Conservation (phyloP, 139 green algal genomes). For the Microglena sp. region DNA sequence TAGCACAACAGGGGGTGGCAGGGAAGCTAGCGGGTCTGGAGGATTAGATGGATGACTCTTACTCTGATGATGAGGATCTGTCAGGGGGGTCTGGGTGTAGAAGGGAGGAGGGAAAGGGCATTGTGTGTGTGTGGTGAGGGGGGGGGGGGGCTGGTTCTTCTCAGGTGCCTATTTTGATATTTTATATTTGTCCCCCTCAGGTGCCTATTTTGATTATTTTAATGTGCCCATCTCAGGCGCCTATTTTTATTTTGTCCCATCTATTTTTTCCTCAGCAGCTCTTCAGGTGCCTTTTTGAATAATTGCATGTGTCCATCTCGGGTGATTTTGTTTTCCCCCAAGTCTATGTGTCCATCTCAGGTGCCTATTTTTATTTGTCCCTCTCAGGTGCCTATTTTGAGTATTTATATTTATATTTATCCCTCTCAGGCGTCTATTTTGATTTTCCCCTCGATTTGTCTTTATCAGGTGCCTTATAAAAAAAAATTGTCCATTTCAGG, state of each 20-base stretch:
- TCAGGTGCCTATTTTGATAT: not conserved
- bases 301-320: not conserved
- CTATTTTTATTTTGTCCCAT: not conserved
- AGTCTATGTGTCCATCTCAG: not conserved
- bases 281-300: not conserved
- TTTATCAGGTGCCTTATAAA: not conserved
- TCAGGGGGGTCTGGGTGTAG: not conserved
- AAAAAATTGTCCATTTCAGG: not conserved
- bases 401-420: not conserved
- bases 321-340: no score
- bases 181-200: not conserved
- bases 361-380: slow-evolving; percentile 52
- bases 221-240: not conserved
- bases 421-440: not conserved
- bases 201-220: not conserved
- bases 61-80: not conserved
- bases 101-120: not conserved
- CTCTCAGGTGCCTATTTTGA: not conserved
- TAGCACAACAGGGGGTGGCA: no score
- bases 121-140: not conserved
- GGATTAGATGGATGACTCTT: not conserved
- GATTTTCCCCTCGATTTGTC: not conserved
- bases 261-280: not conserved
- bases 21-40: no score
- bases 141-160: no score